These are phyloP conservation scores for Ogataea sp. DNA, from an alignment of 805 yeast species.

Conservation along the genomic window DNA sequence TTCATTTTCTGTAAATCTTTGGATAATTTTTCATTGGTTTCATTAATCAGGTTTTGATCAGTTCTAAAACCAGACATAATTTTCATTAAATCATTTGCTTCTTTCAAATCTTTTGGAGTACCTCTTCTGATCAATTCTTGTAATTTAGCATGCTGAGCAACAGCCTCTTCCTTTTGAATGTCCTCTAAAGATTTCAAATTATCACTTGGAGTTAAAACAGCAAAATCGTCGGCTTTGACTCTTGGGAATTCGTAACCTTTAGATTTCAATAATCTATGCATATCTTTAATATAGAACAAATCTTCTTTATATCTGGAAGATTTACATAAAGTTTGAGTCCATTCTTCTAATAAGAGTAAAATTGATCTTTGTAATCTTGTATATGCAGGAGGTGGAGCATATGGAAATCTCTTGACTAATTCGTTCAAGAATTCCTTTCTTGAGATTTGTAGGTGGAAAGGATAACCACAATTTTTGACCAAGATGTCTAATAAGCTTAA, in stretches of 20 bases:
- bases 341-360: conserved; percentile 88
- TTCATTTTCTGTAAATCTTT: conserved; percentile 79
- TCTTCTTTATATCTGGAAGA: conserved; percentile 89
- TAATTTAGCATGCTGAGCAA: conserved; percentile 89
- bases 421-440: conserved; percentile 92
- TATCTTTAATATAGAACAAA: conserved; percentile 84
- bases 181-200: conserved; percentile 83
- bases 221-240: conserved; percentile 81
- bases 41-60: conserved; percentile 53
- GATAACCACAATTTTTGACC: conserved; percentile 97
- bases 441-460: conserved; percentile 90
- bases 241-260: conserved; percentile 95
- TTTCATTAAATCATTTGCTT: conserved; percentile 95
- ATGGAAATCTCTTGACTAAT: conserved; percentile 88
- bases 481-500: conserved; percentile 67
- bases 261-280: conserved; percentile 83
- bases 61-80: conserved; percentile 97
- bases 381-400: conserved; percentile 82
- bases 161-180: conserved; percentile 82
- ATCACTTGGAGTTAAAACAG: conserved; percentile 87
- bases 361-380: conserved; percentile 77
- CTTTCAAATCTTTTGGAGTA: conserved; percentile 88
- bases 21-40: conserved; percentile 69
- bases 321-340: conserved; percentile 92
- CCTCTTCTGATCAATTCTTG: conserved; percentile 95